phyloP scores from a whole-genome alignment of 495 filamentous ascomycete species.

The Penicillium canescens region DNA sequence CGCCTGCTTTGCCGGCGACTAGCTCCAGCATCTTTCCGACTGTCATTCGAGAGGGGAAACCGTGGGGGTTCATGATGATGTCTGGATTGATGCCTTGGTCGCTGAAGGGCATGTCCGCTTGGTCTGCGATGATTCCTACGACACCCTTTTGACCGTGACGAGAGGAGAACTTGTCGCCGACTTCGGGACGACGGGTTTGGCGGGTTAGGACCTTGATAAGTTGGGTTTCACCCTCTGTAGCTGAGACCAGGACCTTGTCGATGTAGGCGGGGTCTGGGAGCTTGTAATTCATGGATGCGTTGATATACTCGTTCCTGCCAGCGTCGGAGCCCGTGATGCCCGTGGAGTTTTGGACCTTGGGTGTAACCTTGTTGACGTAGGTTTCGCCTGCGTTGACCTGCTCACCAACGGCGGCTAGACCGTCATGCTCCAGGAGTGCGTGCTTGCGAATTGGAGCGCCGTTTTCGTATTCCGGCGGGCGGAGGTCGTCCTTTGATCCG shows the following conservation, averaged over 20 bases:
- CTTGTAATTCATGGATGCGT: conserved; percentile 74
- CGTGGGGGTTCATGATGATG: conserved; percentile 99
- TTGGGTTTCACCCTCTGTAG: conserved; percentile 75
- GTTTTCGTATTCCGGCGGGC: conserved; percentile 57
- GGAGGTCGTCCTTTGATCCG: conserved; percentile 71
- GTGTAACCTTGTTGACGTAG: conserved; percentile 84
- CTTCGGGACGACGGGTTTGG: conserved; percentile 89
- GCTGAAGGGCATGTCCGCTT: conserved; percentile 96
- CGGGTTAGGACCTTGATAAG: conserved; percentile 90
- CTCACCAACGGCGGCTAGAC: conserved; percentile 80
- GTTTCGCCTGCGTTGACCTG: conserved; percentile 71
- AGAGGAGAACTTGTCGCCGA: conserved; percentile 98
- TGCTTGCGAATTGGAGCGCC: conserved; percentile 71
- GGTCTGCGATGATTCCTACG: conserved; percentile 90
- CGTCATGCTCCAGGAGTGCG: conserved; percentile 71
- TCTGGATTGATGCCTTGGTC: conserved; percentile 88
- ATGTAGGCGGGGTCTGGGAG: conserved; percentile 83
- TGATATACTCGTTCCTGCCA: conserved; percentile 55
- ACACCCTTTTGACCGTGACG: conserved; percentile 99
- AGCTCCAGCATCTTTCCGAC: conserved; percentile 98
- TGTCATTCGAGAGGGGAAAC: conserved; percentile 99
- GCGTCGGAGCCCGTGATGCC: conserved; percentile 62
- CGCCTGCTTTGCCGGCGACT: conserved; percentile 89
- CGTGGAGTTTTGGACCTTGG: conserved; percentile 66
- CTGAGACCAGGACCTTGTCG: conserved; percentile 89